Base-by-base conservation (phyloP, 2,329 filamentous ascomycete species). In the Endocalyx cinctus region DNA sequence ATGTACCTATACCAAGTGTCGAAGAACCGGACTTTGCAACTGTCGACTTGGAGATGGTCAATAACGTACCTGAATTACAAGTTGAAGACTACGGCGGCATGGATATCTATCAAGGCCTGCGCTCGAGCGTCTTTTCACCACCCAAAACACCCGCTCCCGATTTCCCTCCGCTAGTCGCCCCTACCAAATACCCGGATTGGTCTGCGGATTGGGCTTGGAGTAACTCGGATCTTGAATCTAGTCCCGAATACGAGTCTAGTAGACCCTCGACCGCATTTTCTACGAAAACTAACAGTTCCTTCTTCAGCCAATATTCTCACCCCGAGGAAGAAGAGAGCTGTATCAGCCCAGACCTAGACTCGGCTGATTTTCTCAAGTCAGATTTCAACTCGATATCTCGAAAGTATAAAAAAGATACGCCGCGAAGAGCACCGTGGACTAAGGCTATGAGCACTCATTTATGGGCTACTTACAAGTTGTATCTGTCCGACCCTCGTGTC, bases 401-500 rank as follows among this genome's bases (percentile, higher is more conserved):
- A 5, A 30, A 25, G 13, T 16, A 37, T 16, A 37, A 22, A 19
- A 41, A 46, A 10, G 43, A 47, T 31, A 63, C 61, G 35, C 48
- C 58, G 20, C 62, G 72, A 38, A 77, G 71, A 51, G 72, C 73
- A 1, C 70, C 68, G 0, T 83, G 79, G 79, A 81, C 77, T 5
- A 73, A 72, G 40, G 69, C 74, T 13, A 82, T 83, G 76, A 77
- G 67, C 57, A 63, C 72, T 10, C 79, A 84, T 46, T 58, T 84
- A 8, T 84, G 79, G 79, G 68, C 73, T 5, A 80, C 74, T 1
- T 84, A 82, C 50, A 60, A 73, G 37, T 61, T 79, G 33, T 84
- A 83, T 46, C 60, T 83, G 25, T 74, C 80, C 51, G 79, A 84
- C 45, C 78, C 79, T 28, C 77, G 75, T 30, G 77, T 82, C 3